A percentile compares a stretch with the other conserved stretches of the same genome.
Evolutionary conservation across 23 red algal species (phyloP).

Genomic region (Gracilariopsis chorda): DNA sequence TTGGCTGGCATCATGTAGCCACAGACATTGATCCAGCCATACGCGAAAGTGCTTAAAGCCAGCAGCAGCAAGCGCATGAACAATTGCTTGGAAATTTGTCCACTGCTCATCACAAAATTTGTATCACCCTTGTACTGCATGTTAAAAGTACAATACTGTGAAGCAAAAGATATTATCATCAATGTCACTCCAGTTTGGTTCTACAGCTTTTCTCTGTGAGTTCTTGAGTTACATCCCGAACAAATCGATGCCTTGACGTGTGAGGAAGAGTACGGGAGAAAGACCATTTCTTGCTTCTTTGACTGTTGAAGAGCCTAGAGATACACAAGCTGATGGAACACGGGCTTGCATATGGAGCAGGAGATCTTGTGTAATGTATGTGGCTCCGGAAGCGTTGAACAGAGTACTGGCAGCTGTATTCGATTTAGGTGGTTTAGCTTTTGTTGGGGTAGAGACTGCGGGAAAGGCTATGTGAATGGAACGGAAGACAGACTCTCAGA

Average conservation of each 20-base stretch:
- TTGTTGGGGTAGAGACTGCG: neutral
- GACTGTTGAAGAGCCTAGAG: neutral
- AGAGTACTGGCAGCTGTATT: neutral
- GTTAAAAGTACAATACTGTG: constrained; percentile 1
- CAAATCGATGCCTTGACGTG: neutral
- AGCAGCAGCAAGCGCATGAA: neutral
- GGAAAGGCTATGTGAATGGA: neutral
- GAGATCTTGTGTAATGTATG: neutral
- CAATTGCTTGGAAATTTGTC: neutral
- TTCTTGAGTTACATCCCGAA: neutral
- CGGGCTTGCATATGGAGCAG: constrained; percentile 15
- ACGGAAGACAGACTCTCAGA: neutral
- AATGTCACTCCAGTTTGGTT: neutral
- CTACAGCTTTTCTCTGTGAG: neutral
- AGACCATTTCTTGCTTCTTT: constrained; percentile 18
- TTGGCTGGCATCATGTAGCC: constrained; percentile 18
- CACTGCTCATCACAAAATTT: constrained; percentile 3
- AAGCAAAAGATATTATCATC: constrained; percentile 16
- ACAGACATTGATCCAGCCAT: constrained; percentile 46
- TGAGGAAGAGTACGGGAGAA: neutral
- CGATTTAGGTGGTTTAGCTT: neutral
- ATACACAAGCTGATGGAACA: neutral
- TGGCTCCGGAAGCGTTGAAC: neutral
- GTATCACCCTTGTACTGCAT: neutral
- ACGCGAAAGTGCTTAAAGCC: neutral